Evolutionary conservation across 495 filamentous ascomycete species (phyloP).

Genomic region (Paragyromitra xinjiangensis): DNA sequence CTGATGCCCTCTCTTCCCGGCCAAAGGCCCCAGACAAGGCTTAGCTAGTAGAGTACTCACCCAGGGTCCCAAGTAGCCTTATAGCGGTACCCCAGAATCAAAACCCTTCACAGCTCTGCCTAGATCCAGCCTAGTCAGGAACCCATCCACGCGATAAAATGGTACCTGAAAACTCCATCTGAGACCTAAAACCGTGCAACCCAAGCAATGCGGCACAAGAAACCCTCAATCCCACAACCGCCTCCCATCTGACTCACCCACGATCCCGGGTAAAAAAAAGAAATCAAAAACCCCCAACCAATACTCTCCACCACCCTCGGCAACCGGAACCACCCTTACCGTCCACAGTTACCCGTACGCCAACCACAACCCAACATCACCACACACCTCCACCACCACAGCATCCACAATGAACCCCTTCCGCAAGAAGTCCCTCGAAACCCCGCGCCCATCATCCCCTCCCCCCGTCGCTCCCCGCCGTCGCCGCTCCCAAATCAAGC

Average conservation of each 20-base stretch:
- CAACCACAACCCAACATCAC: not conserved
- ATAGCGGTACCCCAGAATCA: too few species aligned
- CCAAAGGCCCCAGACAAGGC: too few species aligned
- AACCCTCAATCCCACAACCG: too few species aligned
- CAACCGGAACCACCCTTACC: too few species aligned
- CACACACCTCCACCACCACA: not conserved
- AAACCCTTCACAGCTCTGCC: not conserved
- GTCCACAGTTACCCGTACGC: not conserved
- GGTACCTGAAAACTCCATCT: not conserved
- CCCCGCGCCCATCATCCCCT: conserved; percentile 10
- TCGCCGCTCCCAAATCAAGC: conserved; percentile 28
- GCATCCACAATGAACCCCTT: conserved; percentile 39
- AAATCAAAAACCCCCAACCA: too few species aligned
- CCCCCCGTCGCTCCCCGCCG: conserved; percentile 38
- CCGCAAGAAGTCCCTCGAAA: conserved; percentile 35
- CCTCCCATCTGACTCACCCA: too few species aligned
- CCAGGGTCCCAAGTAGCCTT: not conserved
- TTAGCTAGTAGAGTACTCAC: too few species aligned
- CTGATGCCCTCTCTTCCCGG: too few species aligned
- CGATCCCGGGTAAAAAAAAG: too few species aligned
- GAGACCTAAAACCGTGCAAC: not conserved
- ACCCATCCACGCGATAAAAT: not conserved
- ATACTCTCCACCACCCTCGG: too few species aligned
- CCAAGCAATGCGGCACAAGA: not conserved
- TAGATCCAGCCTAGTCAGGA: not conserved